These are phyloP conservation scores for Catunica adiposa DNA, from an alignment of 2,329 filamentous ascomycete species.

Conservation along the genomic window DNA sequence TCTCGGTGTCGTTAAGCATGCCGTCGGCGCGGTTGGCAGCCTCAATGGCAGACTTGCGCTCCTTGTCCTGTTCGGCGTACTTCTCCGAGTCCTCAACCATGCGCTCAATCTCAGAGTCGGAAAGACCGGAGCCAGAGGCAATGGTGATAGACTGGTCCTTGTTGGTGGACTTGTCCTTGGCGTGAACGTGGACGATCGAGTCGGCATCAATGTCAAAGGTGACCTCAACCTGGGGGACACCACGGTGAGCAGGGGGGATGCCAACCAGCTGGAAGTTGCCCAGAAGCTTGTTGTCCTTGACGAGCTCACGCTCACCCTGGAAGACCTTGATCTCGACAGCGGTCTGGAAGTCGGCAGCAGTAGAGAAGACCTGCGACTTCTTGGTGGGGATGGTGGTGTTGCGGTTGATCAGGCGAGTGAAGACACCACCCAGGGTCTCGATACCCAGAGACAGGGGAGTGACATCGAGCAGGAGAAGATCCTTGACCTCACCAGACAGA, in stretches of 20 bases:
- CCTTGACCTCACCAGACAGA: slow-evolving; percentile 89
- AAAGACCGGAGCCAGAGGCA: slow-evolving; percentile 91
- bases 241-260: slow-evolving; percentile 88
- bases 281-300: slow-evolving; percentile 94
- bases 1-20: slow-evolving; percentile 94
- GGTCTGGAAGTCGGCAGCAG: slow-evolving; percentile 93
- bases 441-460: slow-evolving; percentile 95
- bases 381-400: slow-evolving; percentile 99
- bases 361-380: slow-evolving; percentile 98
- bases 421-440: slow-evolving; percentile 93
- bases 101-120: slow-evolving; percentile 81
- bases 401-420: slow-evolving; percentile 95
- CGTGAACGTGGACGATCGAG: slow-evolving; percentile 92
- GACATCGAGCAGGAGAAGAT: slow-evolving; percentile 86
- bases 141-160: slow-evolving; percentile 99
- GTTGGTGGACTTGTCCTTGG: slow-evolving; percentile 98
- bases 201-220: slow-evolving; percentile 98
- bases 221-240: slow-evolving; percentile 91
- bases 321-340: slow-evolving; percentile 99
- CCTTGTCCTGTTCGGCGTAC: slow-evolving; percentile 88
- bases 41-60: slow-evolving; percentile 90
- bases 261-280: slow-evolving; percentile 99
- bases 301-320: slow-evolving; percentile 98
- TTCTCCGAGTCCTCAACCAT: slow-evolving; percentile 98
- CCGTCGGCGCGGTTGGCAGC: slow-evolving; percentile 93